Percentiles rank a stretch among this genome's conserved stretches.
Conservation (phyloP, 345 rosid genomes). For the Eucalyptus sp. region DNA sequence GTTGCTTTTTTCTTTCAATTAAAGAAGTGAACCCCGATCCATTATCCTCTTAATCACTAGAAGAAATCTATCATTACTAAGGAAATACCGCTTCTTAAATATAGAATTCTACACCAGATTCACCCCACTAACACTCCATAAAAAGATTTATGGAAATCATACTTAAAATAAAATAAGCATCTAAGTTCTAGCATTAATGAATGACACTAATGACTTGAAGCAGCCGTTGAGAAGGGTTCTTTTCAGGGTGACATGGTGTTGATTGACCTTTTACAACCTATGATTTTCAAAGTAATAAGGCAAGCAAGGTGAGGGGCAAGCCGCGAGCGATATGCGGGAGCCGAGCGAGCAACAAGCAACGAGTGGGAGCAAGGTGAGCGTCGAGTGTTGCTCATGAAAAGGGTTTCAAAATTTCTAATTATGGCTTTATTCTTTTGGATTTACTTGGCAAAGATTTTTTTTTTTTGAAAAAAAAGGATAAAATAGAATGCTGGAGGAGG, state of each 20-base stretch:
- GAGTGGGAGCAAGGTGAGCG: too few species aligned
- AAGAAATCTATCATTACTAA: background rate
- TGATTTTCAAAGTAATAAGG: background rate
- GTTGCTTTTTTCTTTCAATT: background rate
- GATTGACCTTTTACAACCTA: constrained; percentile 59
- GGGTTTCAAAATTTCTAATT: too few species aligned
- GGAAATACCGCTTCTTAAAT: background rate
- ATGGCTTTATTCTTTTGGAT: background rate
- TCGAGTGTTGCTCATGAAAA: background rate
- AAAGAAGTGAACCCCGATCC: background rate
- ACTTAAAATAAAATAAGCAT: background rate
- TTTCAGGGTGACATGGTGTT: constrained; percentile 36
- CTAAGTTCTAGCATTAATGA: background rate
- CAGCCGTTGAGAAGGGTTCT: constrained; percentile 51
- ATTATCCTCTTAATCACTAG: background rate
- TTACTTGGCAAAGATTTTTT: background rate
- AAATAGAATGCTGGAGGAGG: too few species aligned
- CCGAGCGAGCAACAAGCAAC: accelerated
- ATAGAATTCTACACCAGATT: background rate
- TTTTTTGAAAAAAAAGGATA: too few species aligned
- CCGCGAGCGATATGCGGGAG: accelerated
- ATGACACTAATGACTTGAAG: constrained; percentile 74
- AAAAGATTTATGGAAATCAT: too few species aligned
- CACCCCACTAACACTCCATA: background rate
- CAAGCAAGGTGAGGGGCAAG: accelerated